Base-by-base conservation (phyloP, 2,329 filamentous ascomycete species). In the Penicillium rolfsii region DNA sequence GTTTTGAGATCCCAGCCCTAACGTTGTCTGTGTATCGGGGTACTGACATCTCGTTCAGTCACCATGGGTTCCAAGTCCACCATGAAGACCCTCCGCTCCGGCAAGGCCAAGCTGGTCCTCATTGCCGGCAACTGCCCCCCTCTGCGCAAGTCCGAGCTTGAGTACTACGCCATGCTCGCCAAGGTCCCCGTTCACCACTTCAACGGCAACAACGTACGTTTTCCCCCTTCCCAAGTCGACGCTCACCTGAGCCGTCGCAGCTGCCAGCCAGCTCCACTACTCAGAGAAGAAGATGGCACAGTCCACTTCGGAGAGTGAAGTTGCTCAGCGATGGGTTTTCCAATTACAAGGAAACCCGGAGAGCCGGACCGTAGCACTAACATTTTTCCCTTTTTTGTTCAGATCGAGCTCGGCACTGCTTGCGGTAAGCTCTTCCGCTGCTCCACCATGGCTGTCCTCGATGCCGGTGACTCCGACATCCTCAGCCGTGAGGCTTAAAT, bases 381-480 rank as follows among this genome's bases (percentile, higher is more conserved):
- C 61, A 48, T 38, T 58, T 52, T 50, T 41, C 33, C n/a, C 11
- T 50, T 8, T 22, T 40, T 16, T 26, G 41, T 77, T 80, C 81
- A 98, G 95, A 97, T 98, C 80, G 95, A 99, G 85, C 87, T 99
- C 72, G 95, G 95, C 77, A 98, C 94, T 78, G 94, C 93, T 74
- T 97, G 93, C 85, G 95, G 95, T 86, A 98, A 98, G 87, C 90
- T 99, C 79, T 99, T 96, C 90, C 88, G 93, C 74, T 97, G 92
- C 89, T 96, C 91, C 73, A 96, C 93, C 82, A 96, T 99, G 91
- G 89, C 93, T 74, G 90, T 98, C 79, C 85, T 98, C 71, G 95
- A 99, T 83, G 93, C 93, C 79, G 95, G 94, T 88, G 91, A 98
- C 88, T 97, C 92, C 73, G 95, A 99, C 83, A 99, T 99, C 82